Base-by-base conservation (phyloP, 2,329 filamentous ascomycete genomes). In the Ceratocystiopsis minuta region DNA sequence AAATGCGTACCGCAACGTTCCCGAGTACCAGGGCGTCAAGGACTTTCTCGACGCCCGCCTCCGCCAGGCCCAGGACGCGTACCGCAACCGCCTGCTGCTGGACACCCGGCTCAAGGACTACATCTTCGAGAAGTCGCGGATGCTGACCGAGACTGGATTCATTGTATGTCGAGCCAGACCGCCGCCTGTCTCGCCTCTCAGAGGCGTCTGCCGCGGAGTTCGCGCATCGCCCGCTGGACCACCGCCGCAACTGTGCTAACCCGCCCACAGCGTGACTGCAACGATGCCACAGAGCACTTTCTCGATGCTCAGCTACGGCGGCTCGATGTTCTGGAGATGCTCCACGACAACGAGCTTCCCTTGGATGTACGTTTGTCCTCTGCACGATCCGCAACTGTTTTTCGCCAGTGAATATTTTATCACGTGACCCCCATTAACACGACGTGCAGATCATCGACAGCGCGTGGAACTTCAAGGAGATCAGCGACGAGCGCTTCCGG, bases 11-110 rank as follows among this genome's bases (percentile, higher is more conserved):
- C 65, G 69, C 52, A 56, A 68, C 47, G 65, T 65, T 13, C 60
- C 63, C 7, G 71, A 77, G 52, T 73, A 72, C 55, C 49, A 59
- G 11, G 55, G 60, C 16, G 58, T 79, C 42, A 62, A 67, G 49
- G 54, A 59, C 4, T 62, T 72, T 46, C 63, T 84, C 13, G 59
- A 70, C 43, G 50, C 60, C 31, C 61, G 63, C 36, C 60, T 66
- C 36, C 46, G 52, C 13, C 50, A 55, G 14, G 44, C 47, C 9
- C 39, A 51, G 33, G 43, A 48, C 16, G 49, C 52, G 37, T 39
- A 47, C 39, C 39, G 51, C 35, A 48, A 49, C 37, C 51, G 52
- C 14, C 53, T 50, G 33, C 36, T 49, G 17, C 46, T 51, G 17
- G 46, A 55, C 35, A 34, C 20, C 6, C 34, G 31, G 9, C 41